Evolutionary conservation across 768 basidiomycete species (phyloP).

Genomic region (Tylopilus intermedius): DNA sequence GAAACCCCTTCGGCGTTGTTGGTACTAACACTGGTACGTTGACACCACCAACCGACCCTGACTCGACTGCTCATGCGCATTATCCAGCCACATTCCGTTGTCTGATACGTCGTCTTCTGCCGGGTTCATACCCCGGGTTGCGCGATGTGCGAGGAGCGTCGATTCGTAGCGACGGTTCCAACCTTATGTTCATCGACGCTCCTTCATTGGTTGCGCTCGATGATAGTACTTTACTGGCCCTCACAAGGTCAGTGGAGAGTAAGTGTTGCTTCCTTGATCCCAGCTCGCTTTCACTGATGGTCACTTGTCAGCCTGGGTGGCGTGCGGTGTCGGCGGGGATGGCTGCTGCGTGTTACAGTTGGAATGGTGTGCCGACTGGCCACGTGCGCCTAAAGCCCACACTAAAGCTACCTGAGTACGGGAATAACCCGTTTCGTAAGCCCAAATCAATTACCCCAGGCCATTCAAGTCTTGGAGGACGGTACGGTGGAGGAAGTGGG

Average conservation of each 20-base stretch:
- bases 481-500: conserved; percentile 1
- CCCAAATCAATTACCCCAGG: conserved; percentile 37
- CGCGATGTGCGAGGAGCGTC: conserved; percentile 15
- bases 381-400: conserved; percentile 3
- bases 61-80: conserved; percentile 1
- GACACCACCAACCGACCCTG: not conserved
- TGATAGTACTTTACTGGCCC: conserved; percentile 19
- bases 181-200: conserved; percentile 7
- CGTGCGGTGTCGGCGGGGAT: conserved; percentile 6
- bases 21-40: conserved; percentile 5
- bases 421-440: conserved; percentile 25
- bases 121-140: too few species aligned
- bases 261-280: not conserved
- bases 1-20: conserved; percentile 31
- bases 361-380: conserved; percentile 4
- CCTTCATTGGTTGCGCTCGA: conserved; percentile 12
- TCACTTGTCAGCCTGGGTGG: conserved; percentile 8
- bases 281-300: too few species aligned
- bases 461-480: conserved; percentile 28
- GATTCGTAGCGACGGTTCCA: conserved; percentile 2
- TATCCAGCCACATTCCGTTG: conserved; percentile 19
- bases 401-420: conserved; percentile 18
- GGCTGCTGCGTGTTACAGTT: not conserved
- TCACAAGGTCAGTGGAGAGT: conserved; percentile 22
- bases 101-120: conserved; percentile 6